Percentiles rank a stretch among this genome's conserved stretches.
These are phyloP conservation scores for Lactuca sativa DNA, from an alignment of 129 eudicot species.

Conservation along the genomic window DNA sequence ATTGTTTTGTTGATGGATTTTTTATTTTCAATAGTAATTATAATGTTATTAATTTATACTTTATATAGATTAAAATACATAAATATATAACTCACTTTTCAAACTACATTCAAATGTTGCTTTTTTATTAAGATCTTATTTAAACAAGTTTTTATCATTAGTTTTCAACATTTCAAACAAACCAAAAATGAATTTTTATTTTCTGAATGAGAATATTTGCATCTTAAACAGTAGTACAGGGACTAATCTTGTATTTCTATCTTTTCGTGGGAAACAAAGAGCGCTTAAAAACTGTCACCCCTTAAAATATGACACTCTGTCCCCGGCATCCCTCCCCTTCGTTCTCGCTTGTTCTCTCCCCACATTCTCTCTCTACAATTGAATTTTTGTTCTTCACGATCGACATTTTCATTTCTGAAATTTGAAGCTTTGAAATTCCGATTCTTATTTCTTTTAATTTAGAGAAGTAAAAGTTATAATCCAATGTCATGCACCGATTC, in stretches of 20 bases:
- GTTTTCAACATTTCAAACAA: no score
- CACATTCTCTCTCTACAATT: conserved; percentile 16
- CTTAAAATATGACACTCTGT: conserved; percentile 28
- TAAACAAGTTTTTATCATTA: no score
- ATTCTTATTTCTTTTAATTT: not conserved
- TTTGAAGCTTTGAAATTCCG: not conserved
- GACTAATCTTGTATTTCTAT: conserved; percentile 13
- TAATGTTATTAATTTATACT: no score
- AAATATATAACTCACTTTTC: no score
- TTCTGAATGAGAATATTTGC: not conserved
- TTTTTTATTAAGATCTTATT: no score
- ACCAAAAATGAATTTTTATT: not conserved
- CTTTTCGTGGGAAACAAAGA: conserved; percentile 36
- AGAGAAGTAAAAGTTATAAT: conserved; percentile 10
- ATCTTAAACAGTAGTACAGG: conserved; percentile 5
- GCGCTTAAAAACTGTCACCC: conserved; percentile 36
- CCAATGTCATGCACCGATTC: conserved; percentile 65
- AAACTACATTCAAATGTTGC: no score
- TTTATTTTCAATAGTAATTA: no score
- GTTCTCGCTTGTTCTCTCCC: conserved; percentile 25
- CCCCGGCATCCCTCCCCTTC: conserved; percentile 21
- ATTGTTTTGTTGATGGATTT: not conserved
- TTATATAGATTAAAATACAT: no score
- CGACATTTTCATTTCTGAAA: conserved; percentile 16
- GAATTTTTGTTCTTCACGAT: conserved; percentile 24